phyloP scores from a whole-genome alignment of 352 stramenopile genomes.

The Phytophthora vignae region DNA sequence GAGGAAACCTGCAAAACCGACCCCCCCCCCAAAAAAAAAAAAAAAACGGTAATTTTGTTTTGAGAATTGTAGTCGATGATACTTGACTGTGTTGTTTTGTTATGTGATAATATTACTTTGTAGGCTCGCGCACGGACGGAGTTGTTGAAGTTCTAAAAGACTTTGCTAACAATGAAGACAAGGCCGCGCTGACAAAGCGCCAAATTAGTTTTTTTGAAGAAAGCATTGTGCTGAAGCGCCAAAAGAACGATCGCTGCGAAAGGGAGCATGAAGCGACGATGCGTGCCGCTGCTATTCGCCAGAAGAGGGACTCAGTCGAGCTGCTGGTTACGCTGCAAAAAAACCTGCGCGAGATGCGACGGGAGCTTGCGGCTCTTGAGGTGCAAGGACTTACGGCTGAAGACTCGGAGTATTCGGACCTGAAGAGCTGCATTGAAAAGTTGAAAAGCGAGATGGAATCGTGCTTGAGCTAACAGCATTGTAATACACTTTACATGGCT shows the following conservation, averaged over 20 bases:
- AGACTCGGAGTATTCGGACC: not conserved
- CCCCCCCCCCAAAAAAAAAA: no score
- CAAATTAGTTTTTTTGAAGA: not conserved
- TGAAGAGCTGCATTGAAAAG: not conserved
- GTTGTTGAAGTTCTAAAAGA: not conserved
- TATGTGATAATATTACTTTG: not conserved
- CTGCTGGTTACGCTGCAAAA: not conserved
- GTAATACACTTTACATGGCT: no score
- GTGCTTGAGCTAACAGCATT: no score
- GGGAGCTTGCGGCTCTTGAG: not conserved
- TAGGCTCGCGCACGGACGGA: not conserved
- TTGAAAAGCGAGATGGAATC: not conserved
- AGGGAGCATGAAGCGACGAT: not conserved
- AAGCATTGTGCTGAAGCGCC: not conserved
- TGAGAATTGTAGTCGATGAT: not conserved
- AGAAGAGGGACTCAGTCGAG: not conserved
- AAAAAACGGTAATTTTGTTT: not conserved
- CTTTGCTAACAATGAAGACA: not conserved
- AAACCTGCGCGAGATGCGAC: not conserved
- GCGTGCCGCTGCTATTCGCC: not conserved
- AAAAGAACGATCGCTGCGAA: not conserved
- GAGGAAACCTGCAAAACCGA: not conserved
- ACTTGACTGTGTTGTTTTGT: not conserved
- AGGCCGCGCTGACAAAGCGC: not conserved
- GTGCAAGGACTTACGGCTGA: not conserved